Evolutionary conservation across 176 grass and related monocot genomes (phyloP).

Genomic region (Triticum monococcum): DNA sequence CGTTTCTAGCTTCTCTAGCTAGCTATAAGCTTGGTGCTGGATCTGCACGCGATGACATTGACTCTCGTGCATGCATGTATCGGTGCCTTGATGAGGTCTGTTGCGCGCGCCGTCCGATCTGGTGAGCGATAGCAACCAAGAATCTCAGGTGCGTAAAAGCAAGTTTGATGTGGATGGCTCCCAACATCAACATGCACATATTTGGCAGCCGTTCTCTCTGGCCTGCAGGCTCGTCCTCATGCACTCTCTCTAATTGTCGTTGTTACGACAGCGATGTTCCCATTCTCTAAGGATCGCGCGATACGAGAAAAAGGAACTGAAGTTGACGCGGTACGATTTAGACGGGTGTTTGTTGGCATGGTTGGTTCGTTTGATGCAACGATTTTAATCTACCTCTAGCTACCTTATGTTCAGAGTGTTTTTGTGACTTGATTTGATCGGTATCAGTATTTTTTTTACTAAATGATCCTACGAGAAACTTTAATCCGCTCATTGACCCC

Average conservation of each 20-base stretch:
- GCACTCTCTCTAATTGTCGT: not conserved
- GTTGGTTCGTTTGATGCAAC: slow-evolving; percentile 48
- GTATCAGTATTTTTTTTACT: too few relatives aligned
- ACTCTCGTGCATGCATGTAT: not conserved
- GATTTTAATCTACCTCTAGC: slow-evolving; percentile 14
- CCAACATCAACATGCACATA: too few relatives aligned
- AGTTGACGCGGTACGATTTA: not conserved
- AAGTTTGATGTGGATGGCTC: slow-evolving; percentile 16
- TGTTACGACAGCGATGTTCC: not conserved
- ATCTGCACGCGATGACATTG: not conserved
- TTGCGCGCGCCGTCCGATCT: slow-evolving; percentile 22
- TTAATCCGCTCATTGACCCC: too few relatives aligned
- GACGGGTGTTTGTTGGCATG: not conserved
- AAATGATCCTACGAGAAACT: too few relatives aligned
- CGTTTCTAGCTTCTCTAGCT: slow-evolving; percentile 1
- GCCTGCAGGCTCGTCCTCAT: slow-evolving; percentile 1
- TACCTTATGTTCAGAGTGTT: not conserved
- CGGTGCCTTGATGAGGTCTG: slow-evolving; percentile 14
- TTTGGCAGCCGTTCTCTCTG: too few relatives aligned
- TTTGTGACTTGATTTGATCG: too few relatives aligned
- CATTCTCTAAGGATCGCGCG: not conserved
- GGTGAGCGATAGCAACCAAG: not conserved
- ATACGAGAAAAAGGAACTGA: not conserved
- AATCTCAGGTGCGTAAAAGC: slow-evolving; percentile 33
- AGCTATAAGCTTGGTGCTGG: not conserved